Evolutionary conservation across 2,329 filamentous ascomycete species (phyloP).

Genomic region (Nigrospora osmanthi): DNA sequence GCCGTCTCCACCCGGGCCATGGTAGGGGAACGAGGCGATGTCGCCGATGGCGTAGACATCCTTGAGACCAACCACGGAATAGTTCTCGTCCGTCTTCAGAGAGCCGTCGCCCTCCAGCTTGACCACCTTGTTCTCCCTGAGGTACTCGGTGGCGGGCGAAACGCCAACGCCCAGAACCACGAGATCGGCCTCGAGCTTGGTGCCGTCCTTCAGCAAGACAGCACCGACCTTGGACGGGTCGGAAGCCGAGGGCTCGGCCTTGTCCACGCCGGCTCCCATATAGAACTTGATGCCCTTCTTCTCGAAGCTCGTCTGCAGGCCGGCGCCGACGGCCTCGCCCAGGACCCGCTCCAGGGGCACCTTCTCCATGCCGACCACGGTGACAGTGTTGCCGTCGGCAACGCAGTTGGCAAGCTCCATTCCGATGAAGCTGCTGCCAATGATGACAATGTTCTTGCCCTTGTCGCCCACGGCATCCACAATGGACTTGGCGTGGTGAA

Average conservation of each 20-base stretch:
- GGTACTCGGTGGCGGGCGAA: conserved; percentile 73
- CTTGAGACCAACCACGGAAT: conserved; percentile 65
- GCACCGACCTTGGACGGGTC: conserved; percentile 69
- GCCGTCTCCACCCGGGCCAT: conserved; percentile 76
- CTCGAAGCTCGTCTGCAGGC: conserved; percentile 73
- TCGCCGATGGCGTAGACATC: conserved; percentile 92
- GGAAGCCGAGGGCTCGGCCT: conserved; percentile 63
- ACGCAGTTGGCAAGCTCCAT: conserved; percentile 94
- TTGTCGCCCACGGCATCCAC: conserved; percentile 71
- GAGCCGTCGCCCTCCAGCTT: conserved; percentile 79
- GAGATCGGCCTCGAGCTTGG: conserved; percentile 74
- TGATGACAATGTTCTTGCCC: conserved; percentile 84
- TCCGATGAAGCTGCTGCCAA: conserved; percentile 94
- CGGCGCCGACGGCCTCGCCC: conserved; percentile 70
- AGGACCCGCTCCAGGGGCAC: conserved; percentile 81
- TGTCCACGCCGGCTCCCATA: conserved; percentile 73
- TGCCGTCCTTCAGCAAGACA: conserved; percentile 80
- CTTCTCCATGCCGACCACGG: conserved; percentile 81
- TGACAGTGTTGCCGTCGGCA: conserved; percentile 71
- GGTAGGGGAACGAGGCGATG: conserved; percentile 91
- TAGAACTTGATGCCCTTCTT: conserved; percentile 85
- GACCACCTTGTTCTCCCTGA: conserved; percentile 63
- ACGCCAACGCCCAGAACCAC: conserved; percentile 92
- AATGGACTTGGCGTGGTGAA: conserved; percentile 74
- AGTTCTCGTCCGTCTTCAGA: conserved; percentile 70